Percentiles rank a stretch among this genome's conserved stretches.
phyloP scores from a whole-genome alignment of 495 filamentous ascomycete species.

The Apodospora peruviana region DNA sequence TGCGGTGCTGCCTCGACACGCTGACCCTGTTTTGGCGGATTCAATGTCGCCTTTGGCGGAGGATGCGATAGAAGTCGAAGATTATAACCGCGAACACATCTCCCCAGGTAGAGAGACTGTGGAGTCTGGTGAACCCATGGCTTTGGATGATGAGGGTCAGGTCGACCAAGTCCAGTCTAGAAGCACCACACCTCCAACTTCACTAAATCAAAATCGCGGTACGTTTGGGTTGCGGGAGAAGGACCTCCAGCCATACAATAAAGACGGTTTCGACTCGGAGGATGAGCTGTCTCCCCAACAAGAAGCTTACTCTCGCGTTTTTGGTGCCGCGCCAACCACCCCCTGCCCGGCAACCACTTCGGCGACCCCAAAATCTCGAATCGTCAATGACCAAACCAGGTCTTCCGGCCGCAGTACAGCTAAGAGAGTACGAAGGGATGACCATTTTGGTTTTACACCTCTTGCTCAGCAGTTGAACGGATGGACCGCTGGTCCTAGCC shows the following conservation, averaged over 20 bases:
- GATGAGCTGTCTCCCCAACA: conserved; percentile 44
- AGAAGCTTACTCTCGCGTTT: conserved; percentile 16
- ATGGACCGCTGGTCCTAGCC: conserved; percentile 49
- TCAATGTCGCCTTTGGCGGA: background rate
- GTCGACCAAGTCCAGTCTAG: conserved; percentile 1
- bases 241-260: conserved; percentile 30
- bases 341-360: conserved; percentile 26
- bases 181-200: conserved; percentile 25
- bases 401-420: conserved; percentile 16
- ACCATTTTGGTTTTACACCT: conserved; percentile 52
- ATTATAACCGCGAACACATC: background rate
- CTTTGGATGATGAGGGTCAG: conserved; percentile 23
- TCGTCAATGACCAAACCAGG: background rate
- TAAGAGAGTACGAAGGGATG: conserved; percentile 14
- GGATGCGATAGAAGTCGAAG: background rate
- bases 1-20: conserved; percentile 43
- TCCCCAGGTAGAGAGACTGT: background rate
- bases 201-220: conserved; percentile 18
- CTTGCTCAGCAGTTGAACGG: conserved; percentile 53
- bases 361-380: conserved; percentile 13
- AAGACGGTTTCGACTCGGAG: conserved; percentile 45
- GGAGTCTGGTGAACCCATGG: conserved; percentile 22
- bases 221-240: conserved; percentile 32
- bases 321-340: conserved; percentile 25
- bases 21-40: conserved; percentile 34